phyloP scores from a whole-genome alignment of 768 basidiomycete species.

The Lactarius quietus region DNA sequence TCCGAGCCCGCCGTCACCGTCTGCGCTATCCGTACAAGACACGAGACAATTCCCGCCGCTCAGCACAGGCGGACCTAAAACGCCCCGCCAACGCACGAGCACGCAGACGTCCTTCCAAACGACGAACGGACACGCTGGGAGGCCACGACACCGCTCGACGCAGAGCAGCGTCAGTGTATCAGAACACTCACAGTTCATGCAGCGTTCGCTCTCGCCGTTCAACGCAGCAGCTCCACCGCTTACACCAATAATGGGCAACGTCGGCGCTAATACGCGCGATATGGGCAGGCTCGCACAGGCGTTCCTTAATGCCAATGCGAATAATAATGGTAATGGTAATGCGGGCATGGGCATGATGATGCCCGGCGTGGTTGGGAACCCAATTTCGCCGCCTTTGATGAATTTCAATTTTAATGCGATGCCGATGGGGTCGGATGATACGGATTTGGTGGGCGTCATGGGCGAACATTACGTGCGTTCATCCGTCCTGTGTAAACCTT shows the following conservation, averaged over 20 bases:
- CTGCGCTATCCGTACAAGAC: neutral
- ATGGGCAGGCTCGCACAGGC: neutral
- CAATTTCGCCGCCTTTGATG: conserved; percentile 1
- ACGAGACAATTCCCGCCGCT: conserved; percentile 6
- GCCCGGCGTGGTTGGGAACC: neutral
- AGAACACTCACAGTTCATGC: conserved; percentile 11
- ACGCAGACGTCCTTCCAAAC: neutral
- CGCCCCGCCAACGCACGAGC: neutral
- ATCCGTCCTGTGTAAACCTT: too few species aligned
- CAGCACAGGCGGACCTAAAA: neutral
- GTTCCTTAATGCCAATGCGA: conserved; percentile 1
- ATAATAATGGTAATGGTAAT: too few species aligned
- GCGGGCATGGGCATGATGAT: neutral
- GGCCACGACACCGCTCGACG: conserved; percentile 3
- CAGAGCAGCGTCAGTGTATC: conserved; percentile 7
- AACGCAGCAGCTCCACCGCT: too few species aligned
- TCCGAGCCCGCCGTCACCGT: neutral
- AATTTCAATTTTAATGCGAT: conserved; percentile 2
- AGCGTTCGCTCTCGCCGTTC: neutral
- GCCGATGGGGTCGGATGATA: conserved; percentile 8
- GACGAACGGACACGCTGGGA: neutral
- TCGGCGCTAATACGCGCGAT: neutral
- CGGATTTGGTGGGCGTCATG: conserved; percentile 22
- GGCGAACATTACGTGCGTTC: conserved; percentile 27
- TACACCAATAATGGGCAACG: too few species aligned